Base-by-base conservation (phyloP, 2,329 filamentous ascomycete species). In the Beauveria medogensis region DNA sequence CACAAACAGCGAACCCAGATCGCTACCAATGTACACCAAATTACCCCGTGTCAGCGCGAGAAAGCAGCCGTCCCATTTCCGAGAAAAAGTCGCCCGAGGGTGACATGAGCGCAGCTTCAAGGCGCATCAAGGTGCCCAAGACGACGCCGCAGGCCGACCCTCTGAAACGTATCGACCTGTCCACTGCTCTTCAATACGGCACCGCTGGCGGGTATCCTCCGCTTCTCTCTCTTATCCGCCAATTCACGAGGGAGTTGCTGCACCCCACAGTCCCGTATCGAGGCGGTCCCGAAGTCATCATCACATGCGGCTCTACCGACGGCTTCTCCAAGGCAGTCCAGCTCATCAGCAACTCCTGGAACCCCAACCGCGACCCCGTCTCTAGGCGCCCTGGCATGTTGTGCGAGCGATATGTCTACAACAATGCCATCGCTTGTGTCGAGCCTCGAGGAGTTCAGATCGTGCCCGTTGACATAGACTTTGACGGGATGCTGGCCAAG, bases 161-260 rank as follows among this genome's bases (percentile, higher is more conserved):
- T 0, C 67, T 83, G 34, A 83, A 82, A 69, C 90, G 88, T 75
- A 90, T 96, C 67, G 92, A 96, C 71, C 75, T 96, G 34, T 82
- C 84, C 57, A 89, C 89, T 0, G 91, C 91, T 3, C 79, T 97
- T 57, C 92, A 97, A 75, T 97, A 97, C 77, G 91, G 91, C 63
- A 84, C 82, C n/a, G 87, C 89, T 2, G 81, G 88, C 63, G 92
- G 92, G 52, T 93, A 95, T 67, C 90, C 90, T 1, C 85, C 91
- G 0, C 79, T 97, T 26, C 83, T 86, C 63, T 83, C 83, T 50
- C 96, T 92, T 75, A 74, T 97, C 60, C 85, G 89, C 63, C 83
- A 92, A 70, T 95, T 96, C 73, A 81, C 86, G 5, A 82, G 85
- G 62, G 80, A 92, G 60, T 82, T 90, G 67, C 78, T 96, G 56